A percentile compares a stretch with the other conserved stretches of the same genome.
These are phyloP conservation scores for Mycena sanguinolenta DNA, from an alignment of 768 basidiomycete genomes.

Conservation along the genomic window DNA sequence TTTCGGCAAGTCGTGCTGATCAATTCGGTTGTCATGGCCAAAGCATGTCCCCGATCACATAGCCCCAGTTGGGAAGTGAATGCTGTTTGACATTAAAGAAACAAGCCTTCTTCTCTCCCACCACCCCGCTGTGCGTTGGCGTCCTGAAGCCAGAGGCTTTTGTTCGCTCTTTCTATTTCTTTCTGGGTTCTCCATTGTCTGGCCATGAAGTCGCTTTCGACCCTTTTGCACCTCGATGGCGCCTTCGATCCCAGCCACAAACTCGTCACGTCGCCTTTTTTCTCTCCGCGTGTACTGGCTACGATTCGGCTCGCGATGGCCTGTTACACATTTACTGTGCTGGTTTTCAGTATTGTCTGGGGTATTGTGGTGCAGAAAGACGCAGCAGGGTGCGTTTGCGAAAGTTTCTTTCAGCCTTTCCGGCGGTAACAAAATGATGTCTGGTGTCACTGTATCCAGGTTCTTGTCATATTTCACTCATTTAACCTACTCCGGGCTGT, in stretches of 20 bases:
- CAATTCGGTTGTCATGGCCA: constrained; percentile 9
- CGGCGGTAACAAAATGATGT: constrained; percentile 1
- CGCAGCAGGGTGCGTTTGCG: constrained; percentile 44
- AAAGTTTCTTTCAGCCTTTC: neutral
- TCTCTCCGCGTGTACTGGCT: constrained; percentile 53
- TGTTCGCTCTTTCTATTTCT: constrained; percentile 4
- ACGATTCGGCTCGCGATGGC: constrained; percentile 55
- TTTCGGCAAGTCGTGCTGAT: neutral
- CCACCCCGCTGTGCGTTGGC: constrained; percentile 35
- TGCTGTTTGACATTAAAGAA: constrained; percentile 3
- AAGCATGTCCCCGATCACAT: neutral
- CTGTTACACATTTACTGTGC: constrained; percentile 50
- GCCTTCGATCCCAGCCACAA: constrained; percentile 56
- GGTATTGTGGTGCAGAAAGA: constrained; percentile 37
- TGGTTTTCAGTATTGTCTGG: constrained; percentile 44
- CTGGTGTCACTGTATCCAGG: constrained; percentile 41
- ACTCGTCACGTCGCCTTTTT: constrained; percentile 59
- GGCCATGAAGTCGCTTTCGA: constrained; percentile 28
- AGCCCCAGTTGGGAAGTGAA: neutral
- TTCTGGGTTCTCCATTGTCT: neutral
- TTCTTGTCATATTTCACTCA: constrained; percentile 63
- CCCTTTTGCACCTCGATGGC: constrained; percentile 21
- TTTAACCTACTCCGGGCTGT: constrained; percentile 57
- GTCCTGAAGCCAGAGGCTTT: constrained; percentile 18
- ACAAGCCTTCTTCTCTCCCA: neutral